Percentiles rank a stretch among this genome's conserved stretches.
Conservation (phyloP, 345 rosid genomes). For the Eucalyptus tenuipes region DNA sequence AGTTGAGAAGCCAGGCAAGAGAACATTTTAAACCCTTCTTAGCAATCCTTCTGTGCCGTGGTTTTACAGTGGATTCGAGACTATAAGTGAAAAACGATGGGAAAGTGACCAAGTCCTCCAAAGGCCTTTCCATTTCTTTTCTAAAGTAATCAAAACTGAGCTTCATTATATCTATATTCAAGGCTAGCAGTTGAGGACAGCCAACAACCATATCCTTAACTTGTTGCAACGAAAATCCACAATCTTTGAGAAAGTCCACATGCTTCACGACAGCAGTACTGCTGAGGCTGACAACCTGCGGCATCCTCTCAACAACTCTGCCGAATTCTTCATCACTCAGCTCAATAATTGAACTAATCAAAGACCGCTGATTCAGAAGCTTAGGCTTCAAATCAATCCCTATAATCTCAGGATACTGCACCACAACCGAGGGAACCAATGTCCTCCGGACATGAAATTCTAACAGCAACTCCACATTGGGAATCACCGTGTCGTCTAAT, state of each 20-base stretch:
- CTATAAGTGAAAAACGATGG: constrained; percentile 87
- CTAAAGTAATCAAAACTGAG: constrained; percentile 56
- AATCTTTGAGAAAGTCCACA: constrained; percentile 50
- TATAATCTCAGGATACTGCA: constrained; percentile 84
- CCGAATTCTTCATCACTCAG: constrained; percentile 50
- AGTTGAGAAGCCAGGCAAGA: constrained; percentile 83
- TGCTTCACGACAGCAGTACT: constrained; percentile 48
- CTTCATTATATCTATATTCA: constrained; percentile 69
- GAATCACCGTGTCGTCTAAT: constrained; percentile 46
- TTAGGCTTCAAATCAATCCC: constrained; percentile 57
- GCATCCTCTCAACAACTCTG: constrained; percentile 76
- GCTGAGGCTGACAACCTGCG: constrained; percentile 61
- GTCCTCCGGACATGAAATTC: constrained; percentile 48
- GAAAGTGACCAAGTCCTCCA: constrained; percentile 67
- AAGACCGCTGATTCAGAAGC: constrained; percentile 43
- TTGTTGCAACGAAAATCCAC: constrained; percentile 53
- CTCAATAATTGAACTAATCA: constrained; percentile 41
- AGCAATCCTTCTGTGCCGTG: constrained; percentile 48
- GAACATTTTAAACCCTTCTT: constrained; percentile 75
- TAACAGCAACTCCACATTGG: constrained; percentile 47
- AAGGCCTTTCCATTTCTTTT: constrained; percentile 62
- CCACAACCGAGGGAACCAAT: constrained; percentile 58
- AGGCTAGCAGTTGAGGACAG: constrained; percentile 86
- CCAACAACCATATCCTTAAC: constrained; percentile 57
- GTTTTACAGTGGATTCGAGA: constrained; percentile 75